Conservation (phyloP, 345 rosid species). For the Salix caprea region DNA sequence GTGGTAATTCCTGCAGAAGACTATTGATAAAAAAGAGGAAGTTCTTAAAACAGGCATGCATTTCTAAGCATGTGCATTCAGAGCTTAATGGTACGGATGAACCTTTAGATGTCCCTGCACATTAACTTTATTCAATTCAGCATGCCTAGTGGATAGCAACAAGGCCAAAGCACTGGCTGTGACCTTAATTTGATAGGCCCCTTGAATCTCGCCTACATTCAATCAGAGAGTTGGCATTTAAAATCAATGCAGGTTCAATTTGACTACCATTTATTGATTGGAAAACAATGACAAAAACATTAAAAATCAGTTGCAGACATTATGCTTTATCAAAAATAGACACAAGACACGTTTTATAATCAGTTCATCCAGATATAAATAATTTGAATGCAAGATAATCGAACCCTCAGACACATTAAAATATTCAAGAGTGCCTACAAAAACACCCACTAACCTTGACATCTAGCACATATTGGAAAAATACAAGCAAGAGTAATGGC, state of each 20-base stretch:
- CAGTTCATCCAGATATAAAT: background rate
- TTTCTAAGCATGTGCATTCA: background rate
- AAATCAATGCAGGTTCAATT: slow-evolving; percentile 4
- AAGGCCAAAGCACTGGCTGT: slow-evolving; percentile 79
- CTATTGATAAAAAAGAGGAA: slow-evolving; percentile 30
- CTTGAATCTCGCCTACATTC: slow-evolving; percentile 76
- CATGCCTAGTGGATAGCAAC: slow-evolving; percentile 66
- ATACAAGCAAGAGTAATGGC: background rate
- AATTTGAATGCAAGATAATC: background rate
- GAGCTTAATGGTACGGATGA: slow-evolving; percentile 8
- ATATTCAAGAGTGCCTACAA: background rate
- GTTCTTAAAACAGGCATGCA: slow-evolving; percentile 13
- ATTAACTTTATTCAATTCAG: slow-evolving; percentile 61
- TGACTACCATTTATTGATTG: background rate
- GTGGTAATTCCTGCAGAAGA: slow-evolving; percentile 72
- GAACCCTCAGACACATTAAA: background rate
- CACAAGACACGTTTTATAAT: background rate
- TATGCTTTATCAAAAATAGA: background rate
- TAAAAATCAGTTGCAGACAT: background rate
- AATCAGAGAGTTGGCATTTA: background rate
- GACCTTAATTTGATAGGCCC: slow-evolving; percentile 82
- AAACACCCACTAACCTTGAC: background rate
- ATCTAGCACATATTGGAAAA: background rate
- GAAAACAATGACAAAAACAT: too few species aligned
- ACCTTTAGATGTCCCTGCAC: slow-evolving; percentile 83